Base-by-base conservation (phyloP, 2,329 filamentous ascomycete species). In the Periconia macrospinosa region DNA sequence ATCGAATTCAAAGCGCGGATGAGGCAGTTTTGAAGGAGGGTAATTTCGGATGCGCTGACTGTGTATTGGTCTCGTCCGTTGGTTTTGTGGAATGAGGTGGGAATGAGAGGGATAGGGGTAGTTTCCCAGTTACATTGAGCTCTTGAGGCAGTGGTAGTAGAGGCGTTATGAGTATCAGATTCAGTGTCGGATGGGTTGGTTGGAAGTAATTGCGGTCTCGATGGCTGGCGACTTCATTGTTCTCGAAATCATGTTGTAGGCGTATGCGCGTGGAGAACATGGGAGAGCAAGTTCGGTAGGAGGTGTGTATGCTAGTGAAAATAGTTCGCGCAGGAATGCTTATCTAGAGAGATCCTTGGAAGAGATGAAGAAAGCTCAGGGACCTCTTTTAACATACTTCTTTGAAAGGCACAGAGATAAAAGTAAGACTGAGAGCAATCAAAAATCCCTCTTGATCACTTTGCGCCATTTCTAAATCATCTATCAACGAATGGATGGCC, bases 1-100 rank as follows among this genome's bases (percentile, higher is more conserved):
- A 88, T 85, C 63, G 79, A 81, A 70, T 88, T 87, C 75, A 83
- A 85, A 50, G 84, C 83, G 42, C 85, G 82, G 57, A 87, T 81
- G 62, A 87, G 82, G 51, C 81, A 75, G 62, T 87, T 87, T 75
- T 87, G 84, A 47, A 85, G 73, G 49, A 86, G 69, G 2, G 79
- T 77, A 83, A 86, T 86, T 70, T 87, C 82, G 15, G 83, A 84
- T 0, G 84, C 83, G 19, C 81, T 82, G 0, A 76, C 78, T 1
- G 81, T 84, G 69, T 85, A 86, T 58, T 84, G 75, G 62, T 86
- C 83, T 37, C 79, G 49, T 33, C 49, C 30, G 23, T 45, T 35
- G 33, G 52, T 49, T 41, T 50, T 15, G n/a, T 49, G 49, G 19
- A 45, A 42, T 17, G 60, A 54, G 18, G 55, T 56, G 30, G 52